A percentile compares a stretch with the other conserved stretches of the same genome.
Evolutionary conservation across 805 yeast species (phyloP).

Genomic region (Myxozyma nipponensis): DNA sequence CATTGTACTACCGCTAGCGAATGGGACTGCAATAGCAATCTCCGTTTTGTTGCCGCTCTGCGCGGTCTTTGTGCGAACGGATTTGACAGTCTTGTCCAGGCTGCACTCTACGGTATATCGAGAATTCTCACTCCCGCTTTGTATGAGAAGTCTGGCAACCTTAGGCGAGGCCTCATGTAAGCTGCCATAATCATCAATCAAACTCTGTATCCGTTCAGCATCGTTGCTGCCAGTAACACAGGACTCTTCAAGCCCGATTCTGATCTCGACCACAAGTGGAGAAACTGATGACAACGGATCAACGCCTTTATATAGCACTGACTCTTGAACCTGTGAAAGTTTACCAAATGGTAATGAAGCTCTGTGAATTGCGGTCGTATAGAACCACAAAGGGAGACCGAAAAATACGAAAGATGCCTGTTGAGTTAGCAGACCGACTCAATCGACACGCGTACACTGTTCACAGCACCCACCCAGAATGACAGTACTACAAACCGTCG

Average conservation of each 20-base stretch:
- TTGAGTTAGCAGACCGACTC: no score
- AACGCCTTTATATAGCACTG: neutral
- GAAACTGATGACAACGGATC: no score
- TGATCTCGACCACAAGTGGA: no score
- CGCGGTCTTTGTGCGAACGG: slow-evolving; percentile 1
- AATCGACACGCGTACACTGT: no score
- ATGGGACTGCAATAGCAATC: neutral
- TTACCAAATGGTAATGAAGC: slow-evolving; percentile 50
- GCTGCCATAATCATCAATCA: no score
- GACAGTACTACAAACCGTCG: slow-evolving; percentile 27
- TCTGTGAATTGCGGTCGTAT: slow-evolving; percentile 59
- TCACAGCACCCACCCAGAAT: slow-evolving; percentile 23
- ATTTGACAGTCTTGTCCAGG: no score
- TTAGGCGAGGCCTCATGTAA: no score
- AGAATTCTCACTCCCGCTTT: no score
- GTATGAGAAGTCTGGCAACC: no score
- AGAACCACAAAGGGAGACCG: slow-evolving; percentile 58
- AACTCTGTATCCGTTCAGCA: no score
- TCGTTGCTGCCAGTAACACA: neutral
- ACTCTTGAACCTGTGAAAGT: neutral
- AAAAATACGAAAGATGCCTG: slow-evolving; percentile 35
- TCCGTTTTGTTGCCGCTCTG: neutral
- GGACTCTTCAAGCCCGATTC: neutral
- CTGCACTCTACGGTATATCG: slow-evolving; percentile 3
- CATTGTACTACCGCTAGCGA: neutral